phyloP scores from a whole-genome alignment of 2,329 filamentous ascomycete genomes.

The Fusarium anguioides region DNA sequence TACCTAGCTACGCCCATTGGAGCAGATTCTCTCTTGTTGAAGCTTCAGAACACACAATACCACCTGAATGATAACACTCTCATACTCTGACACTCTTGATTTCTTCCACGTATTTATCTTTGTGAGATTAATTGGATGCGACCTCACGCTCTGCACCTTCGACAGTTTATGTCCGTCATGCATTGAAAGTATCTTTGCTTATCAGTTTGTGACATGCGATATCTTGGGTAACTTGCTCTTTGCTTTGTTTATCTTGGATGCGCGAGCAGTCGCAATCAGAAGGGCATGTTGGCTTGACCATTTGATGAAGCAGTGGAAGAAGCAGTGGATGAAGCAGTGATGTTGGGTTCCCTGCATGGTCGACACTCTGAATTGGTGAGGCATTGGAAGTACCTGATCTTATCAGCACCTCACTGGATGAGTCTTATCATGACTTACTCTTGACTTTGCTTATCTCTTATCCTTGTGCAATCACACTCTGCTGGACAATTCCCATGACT shows the following conservation, averaged over 20 bases:
- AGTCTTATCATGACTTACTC: slow-evolving; percentile 25
- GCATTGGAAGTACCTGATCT: slow-evolving; percentile 46
- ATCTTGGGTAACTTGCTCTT: slow-evolving; percentile 37
- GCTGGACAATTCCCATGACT: slow-evolving; percentile 18
- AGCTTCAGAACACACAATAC: background rate
- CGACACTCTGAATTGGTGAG: slow-evolving; percentile 44
- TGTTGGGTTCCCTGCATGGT: slow-evolving; percentile 35
- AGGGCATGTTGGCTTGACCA: slow-evolving; percentile 10
- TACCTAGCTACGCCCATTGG: background rate
- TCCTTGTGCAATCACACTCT: slow-evolving; percentile 45
- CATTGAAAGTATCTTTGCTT: slow-evolving; percentile 50
- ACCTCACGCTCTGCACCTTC: slow-evolving; percentile 16
- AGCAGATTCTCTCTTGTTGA: no score
- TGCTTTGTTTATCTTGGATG: slow-evolving; percentile 44
- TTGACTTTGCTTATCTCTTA: slow-evolving; percentile 43
- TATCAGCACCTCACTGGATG: background rate
- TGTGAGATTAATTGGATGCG: background rate
- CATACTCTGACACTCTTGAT: background rate
- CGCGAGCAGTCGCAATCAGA: slow-evolving; percentile 39
- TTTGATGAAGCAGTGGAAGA: background rate
- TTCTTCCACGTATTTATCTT: background rate
- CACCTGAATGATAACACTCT: no score
- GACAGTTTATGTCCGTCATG: slow-evolving; percentile 48
- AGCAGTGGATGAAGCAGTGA: slow-evolving; percentile 23
- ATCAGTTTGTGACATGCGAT: background rate